Evolutionary conservation across 495 filamentous ascomycete genomes (phyloP).

Genomic region (Extremus antarcticus): DNA sequence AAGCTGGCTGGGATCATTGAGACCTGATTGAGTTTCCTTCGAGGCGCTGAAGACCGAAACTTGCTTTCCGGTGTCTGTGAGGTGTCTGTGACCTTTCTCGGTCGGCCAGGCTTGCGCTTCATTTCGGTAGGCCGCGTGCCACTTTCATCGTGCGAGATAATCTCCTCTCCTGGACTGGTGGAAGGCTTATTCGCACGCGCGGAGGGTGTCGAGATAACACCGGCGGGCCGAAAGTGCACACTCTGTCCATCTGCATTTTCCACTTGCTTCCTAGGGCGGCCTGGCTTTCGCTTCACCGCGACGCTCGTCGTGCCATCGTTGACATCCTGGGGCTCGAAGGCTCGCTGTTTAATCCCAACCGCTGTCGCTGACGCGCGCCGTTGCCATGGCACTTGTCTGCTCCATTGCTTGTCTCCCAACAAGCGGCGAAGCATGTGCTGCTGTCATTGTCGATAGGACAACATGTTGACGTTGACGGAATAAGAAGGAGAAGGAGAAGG

Average conservation of each 20-base stretch:
- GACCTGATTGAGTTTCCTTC: conserved; percentile 33
- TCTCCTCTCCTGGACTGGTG: background rate
- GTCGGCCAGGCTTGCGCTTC: background rate
- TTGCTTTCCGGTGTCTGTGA: conserved; percentile 4
- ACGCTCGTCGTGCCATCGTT: background rate
- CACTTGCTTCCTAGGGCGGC: background rate
- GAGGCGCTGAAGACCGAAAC: too few relatives aligned
- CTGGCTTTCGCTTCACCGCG: background rate
- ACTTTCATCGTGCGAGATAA: background rate
- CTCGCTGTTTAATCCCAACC: background rate
- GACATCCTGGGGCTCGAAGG: background rate
- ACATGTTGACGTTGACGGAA: too few relatives aligned
- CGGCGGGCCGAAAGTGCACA: too few relatives aligned
- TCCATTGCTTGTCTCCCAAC: background rate
- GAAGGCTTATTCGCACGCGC: too few relatives aligned
- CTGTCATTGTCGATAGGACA: too few relatives aligned
- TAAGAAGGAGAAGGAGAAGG: too few relatives aligned
- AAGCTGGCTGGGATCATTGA: background rate
- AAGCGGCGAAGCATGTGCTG: conserved; percentile 11
- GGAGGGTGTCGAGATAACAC: too few relatives aligned
- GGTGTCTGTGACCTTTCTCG: background rate
- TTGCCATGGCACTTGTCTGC: background rate
- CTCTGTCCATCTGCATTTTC: too few relatives aligned
- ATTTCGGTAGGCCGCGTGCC: background rate
- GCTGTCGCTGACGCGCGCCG: background rate